A percentile compares a stretch with the other conserved stretches of the same genome.
phyloP scores from a whole-genome alignment of 331 rosid species.

The Malus hybrid region DNA sequence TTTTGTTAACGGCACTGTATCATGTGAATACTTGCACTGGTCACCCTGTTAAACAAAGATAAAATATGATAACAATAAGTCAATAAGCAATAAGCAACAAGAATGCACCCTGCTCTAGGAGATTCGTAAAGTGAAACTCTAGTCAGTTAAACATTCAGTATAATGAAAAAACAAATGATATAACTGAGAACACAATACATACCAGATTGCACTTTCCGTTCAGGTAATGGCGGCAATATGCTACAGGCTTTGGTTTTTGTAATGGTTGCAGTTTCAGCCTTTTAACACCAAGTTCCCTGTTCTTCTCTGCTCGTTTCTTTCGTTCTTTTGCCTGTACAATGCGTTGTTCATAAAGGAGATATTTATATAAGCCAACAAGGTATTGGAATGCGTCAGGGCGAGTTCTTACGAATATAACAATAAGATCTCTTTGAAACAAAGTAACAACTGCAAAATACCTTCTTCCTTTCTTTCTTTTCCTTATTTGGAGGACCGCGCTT shows the following conservation, averaged over 20 bases:
- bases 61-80: background rate
- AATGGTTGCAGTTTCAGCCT: background rate
- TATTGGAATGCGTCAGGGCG: background rate
- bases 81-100: background rate
- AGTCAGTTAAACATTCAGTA: background rate
- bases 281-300: constrained; percentile 2
- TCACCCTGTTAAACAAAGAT: constrained; percentile 58
- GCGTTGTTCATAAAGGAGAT: background rate
- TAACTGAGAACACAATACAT: constrained; percentile 15
- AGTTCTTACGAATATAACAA: background rate
- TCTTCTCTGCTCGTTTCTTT: background rate
- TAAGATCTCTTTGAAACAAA: background rate
- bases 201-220: constrained; percentile 77
- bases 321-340: background rate
- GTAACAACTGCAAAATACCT: constrained; percentile 32
- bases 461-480: constrained; percentile 51
- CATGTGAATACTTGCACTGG: constrained; percentile 84
- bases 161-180: background rate
- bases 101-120: background rate
- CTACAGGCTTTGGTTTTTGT: constrained; percentile 15
- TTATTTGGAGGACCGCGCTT: constrained; percentile 47
- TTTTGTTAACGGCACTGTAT: constrained; percentile 58
- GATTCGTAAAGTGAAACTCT: constrained; percentile 6
- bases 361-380: background rate
- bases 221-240: constrained; percentile 65